Evolutionary conservation across 495 filamentous ascomycete species (phyloP).

Genomic region (Aspergillus campestris): DNA sequence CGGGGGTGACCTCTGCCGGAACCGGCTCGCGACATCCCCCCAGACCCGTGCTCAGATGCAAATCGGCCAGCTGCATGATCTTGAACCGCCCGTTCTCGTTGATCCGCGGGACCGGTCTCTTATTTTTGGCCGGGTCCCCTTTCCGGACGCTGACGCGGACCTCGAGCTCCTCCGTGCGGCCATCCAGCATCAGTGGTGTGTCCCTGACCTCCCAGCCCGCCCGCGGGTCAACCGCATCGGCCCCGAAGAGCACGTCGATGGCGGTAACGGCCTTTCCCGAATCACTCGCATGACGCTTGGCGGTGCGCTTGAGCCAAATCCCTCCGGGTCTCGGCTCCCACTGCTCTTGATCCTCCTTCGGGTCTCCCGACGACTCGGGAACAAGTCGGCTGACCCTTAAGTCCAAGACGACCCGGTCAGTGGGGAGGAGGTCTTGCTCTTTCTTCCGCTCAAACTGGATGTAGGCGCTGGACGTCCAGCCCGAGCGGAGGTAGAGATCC

Average conservation of each 20-base stretch:
- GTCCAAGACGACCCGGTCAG: conserved; percentile 78
- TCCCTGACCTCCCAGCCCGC: conserved; percentile 70
- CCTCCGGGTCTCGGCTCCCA: conserved; percentile 80
- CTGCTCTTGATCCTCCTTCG: conserved; percentile 45
- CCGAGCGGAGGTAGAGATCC: conserved; percentile 72
- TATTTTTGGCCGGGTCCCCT: conserved; percentile 49
- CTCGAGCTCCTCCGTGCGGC: conserved; percentile 49
- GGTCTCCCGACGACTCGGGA: conserved; percentile 51
- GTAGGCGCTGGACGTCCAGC: conserved; percentile 71
- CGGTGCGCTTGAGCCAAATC: conserved; percentile 78
- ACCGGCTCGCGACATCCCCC: conserved; percentile 78
- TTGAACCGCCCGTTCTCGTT: conserved; percentile 90
- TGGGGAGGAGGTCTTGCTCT: conserved; percentile 69
- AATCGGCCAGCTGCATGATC: conserved; percentile 87
- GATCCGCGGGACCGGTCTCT: conserved; percentile 65
- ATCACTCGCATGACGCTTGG: conserved; percentile 69
- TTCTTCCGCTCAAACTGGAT: conserved; percentile 78
- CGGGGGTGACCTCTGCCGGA: conserved; percentile 54
- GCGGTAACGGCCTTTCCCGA: conserved; percentile 70
- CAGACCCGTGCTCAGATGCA: conserved; percentile 84
- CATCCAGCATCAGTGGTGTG: conserved; percentile 59
- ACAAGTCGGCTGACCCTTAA: conserved; percentile 70
- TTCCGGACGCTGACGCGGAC: conserved; percentile 68
- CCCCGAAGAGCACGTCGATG: conserved; percentile 85
- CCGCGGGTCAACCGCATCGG: conserved; percentile 86